Evolutionary conservation across 1,139 yeast genomes (phyloP).

Genomic region (Blastobotrys buckinghamii): DNA sequence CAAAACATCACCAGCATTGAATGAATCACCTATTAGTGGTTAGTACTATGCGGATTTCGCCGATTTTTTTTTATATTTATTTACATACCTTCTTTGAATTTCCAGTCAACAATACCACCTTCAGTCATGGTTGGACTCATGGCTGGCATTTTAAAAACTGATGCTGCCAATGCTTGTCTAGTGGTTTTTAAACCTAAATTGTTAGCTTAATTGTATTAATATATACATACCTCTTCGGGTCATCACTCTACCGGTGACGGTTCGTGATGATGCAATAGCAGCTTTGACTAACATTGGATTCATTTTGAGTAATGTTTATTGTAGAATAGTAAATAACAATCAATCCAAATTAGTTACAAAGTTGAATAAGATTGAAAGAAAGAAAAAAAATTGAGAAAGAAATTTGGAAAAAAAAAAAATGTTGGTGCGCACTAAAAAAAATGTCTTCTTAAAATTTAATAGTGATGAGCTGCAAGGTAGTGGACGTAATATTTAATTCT

Average conservation of each 20-base stretch:
- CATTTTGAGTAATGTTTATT: neutral
- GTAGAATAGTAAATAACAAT: neutral
- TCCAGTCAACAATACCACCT: conserved; percentile 97
- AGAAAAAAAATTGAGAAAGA: neutral
- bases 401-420: neutral
- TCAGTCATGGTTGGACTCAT: conserved; percentile 99
- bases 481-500: neutral
- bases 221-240: conserved; percentile 11
- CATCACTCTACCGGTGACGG: conserved; percentile 10
- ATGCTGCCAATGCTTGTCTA: conserved; percentile 35
- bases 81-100: conserved; percentile 62
- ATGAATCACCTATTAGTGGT: conserved; percentile 42
- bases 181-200: conserved; percentile 5
- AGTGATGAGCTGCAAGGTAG: neutral
- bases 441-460: too few relatives aligned
- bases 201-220: neutral
- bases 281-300: conserved; percentile 10
- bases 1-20: conserved; percentile 78
- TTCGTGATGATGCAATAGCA: conserved; percentile 9
- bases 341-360: neutral
- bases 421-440: too few relatives aligned
- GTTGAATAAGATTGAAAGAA: neutral
- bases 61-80: neutral
- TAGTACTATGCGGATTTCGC: neutral
- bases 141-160: conserved; percentile 87